Evolutionary conservation across 768 basidiomycete species (phyloP), one percentile per base, ranked within the genome.

Genomic region (Boletus pseudopeckii): DNA sequence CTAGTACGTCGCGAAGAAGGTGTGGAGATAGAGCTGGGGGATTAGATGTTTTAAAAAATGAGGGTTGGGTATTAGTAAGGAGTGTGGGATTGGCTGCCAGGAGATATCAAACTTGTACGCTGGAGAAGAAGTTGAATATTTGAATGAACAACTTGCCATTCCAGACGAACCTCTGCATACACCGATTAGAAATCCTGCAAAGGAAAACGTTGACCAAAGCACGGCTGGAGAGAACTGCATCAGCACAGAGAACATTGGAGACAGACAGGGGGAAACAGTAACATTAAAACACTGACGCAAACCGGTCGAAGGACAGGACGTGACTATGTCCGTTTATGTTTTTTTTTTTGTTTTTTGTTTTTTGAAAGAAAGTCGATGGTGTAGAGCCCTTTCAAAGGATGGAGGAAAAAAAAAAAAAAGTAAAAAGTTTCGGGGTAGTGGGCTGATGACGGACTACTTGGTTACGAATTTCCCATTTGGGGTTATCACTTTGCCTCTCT

Each of bases 161-260:
- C 17, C 6, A 18, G 7, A 32, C 50, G 17, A 7, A 64, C 62
- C 62, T 51, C 62, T 60, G 62, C 62, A 63, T 57, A 57, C 53
- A 39, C 33, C 15, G 48, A 30, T 43, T 43, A 43, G 47, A 50
- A 45, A 28, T 50, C 5, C 38, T 38, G 14, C 14, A 24, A 42
- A 2, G 15, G 8, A 2, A 41, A 22, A 3, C 4, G 53, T 52
- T 51, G 56, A 42, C 20, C 56, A 45, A 43, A 33, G 18, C 18
- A 11, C 7, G 9, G 18, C 45, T 47, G 22, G 45, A 40, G 39
- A 20, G 40, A 22, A 24, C 4, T 5, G 37, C 9, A 7, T 38
- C 18, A 20, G 18, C 18, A 5, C 18, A 18, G 10, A 38, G 10
- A 38, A 14, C 13, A 18, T 2, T 28, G 2, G 1, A 28, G 28